Percentiles rank a stretch among this genome's conserved stretches.
Evolutionary conservation across 1,139 yeast species (phyloP).

Genomic region (Nakaseomyces uthaithaninus): DNA sequence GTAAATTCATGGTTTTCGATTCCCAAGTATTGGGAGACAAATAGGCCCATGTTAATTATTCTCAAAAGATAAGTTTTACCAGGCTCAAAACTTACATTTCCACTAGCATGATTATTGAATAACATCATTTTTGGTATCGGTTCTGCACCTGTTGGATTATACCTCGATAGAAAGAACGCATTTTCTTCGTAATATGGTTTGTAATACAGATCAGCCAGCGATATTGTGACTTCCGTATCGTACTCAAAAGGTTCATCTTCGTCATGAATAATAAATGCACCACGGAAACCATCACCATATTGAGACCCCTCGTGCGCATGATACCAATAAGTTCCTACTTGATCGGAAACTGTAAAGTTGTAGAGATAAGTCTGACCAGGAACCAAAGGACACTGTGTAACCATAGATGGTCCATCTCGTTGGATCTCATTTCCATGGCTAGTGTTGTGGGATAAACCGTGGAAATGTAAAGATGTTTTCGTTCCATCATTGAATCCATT

Average conservation of each 20-base stretch:
- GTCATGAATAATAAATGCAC: constrained; percentile 61
- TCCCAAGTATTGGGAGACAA: constrained; percentile 61
- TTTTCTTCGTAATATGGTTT: constrained; percentile 40
- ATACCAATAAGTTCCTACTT: constrained; percentile 73
- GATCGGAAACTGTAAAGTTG: constrained; percentile 55
- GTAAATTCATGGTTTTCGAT: constrained; percentile 61
- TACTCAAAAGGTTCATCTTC: constrained; percentile 43
- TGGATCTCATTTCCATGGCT: constrained; percentile 35
- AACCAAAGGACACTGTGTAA: constrained; percentile 70
- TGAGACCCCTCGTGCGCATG: constrained; percentile 76
- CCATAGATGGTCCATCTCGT: constrained; percentile 75
- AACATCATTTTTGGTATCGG: constrained; percentile 64
- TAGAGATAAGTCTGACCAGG: constrained; percentile 57
- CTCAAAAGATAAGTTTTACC: constrained; percentile 56
- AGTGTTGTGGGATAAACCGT: constrained; percentile 61
- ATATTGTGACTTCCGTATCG: constrained; percentile 53
- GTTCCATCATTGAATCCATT: constrained; percentile 44
- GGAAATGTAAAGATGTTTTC: constrained; percentile 62
- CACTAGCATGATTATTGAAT: constrained; percentile 56
- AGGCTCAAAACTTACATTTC: constrained; percentile 49
- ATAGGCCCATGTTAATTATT: constrained; percentile 58
- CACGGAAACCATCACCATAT: constrained; percentile 72
- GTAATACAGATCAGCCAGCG: constrained; percentile 60
- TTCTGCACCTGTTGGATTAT: constrained; percentile 78
- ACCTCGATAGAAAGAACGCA: constrained; percentile 46